Conservation (phyloP, 805 yeast species). For the Wickerhamiella domercqiae region DNA sequence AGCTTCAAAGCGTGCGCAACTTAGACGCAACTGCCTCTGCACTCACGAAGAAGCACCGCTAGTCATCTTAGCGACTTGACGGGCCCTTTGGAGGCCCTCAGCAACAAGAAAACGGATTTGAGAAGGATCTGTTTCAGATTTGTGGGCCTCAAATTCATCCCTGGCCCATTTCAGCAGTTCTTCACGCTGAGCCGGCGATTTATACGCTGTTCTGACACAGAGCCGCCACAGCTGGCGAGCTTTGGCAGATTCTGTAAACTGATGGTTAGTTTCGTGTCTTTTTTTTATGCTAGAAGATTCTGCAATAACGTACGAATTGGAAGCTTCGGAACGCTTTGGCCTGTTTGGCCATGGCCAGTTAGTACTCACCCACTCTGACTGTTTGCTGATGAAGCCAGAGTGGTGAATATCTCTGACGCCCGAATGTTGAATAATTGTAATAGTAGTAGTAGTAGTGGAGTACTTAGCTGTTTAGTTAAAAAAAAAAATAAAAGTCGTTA, state of each 20-base stretch:
- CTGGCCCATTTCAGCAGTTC: conserved; percentile 25
- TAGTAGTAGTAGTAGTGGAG: too few relatives aligned
- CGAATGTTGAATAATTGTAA: too few relatives aligned
- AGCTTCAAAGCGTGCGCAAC: too few relatives aligned
- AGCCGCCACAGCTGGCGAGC: conserved; percentile 23
- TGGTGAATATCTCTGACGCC: too few relatives aligned
- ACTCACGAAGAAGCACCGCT: too few relatives aligned
- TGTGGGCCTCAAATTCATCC: conserved; percentile 21
- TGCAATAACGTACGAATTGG: conserved; percentile 13
- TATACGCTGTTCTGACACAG: conserved; percentile 21
- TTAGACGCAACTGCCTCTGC: too few relatives aligned
- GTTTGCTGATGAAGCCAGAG: too few relatives aligned
- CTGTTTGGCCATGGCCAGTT: too few relatives aligned
- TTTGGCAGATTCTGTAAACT: conserved; percentile 25
- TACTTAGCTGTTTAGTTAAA: too few relatives aligned
- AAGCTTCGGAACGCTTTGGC: conserved; percentile 11
- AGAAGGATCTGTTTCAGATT: conserved; percentile 19
- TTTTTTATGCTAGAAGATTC: too few relatives aligned
- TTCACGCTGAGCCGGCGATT: conserved; percentile 16
- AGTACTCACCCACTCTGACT: too few relatives aligned
- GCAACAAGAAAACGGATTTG: conserved; percentile 22
- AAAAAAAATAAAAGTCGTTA: too few relatives aligned
- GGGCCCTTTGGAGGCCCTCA: conserved; percentile 23
- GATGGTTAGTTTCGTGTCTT: conserved; percentile 6
- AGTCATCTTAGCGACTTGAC: conserved; percentile 20